Evolutionary conservation across 1,284 basidiomycete species (phyloP).

Genomic region (Puccinia hordei): DNA sequence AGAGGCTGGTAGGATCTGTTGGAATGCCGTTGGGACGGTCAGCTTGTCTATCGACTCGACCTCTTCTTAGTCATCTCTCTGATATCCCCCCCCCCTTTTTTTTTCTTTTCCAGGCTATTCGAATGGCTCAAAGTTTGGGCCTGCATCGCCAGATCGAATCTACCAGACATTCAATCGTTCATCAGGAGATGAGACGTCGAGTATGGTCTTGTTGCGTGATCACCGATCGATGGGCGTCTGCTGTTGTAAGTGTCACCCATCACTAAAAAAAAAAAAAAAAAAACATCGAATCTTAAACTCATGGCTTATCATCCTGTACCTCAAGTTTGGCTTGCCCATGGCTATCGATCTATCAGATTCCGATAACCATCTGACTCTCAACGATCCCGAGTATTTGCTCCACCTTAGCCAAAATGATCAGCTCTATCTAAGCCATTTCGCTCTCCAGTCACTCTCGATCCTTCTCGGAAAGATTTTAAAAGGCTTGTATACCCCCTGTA

Average conservation of each 20-base stretch:
- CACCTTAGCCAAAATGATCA: constrained; percentile 62
- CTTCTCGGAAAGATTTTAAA: constrained; percentile 82
- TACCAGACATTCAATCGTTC: constrained; percentile 51
- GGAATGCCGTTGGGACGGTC: constrained; percentile 39
- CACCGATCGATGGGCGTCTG: constrained; percentile 71
- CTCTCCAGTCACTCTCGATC: constrained; percentile 30
- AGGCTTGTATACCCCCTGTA: constrained; percentile 65
- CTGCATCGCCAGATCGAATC: constrained; percentile 68
- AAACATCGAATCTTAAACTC: too few relatives aligned
- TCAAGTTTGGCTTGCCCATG: constrained; percentile 79
- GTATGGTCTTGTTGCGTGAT: constrained; percentile 90
- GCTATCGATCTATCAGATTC: constrained; percentile 93
- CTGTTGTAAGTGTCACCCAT: constrained; percentile 62
- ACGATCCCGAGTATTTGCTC: constrained; percentile 51
- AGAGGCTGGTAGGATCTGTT: constrained; percentile 6
- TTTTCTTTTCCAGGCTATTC: constrained; percentile 16
- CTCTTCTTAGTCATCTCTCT: too few relatives aligned
- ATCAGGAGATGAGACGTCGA: constrained; percentile 77
- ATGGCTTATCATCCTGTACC: too few relatives aligned
- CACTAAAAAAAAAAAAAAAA: neutral
- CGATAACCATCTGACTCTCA: constrained; percentile 66
- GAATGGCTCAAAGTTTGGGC: constrained; percentile 83
- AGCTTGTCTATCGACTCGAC: too few relatives aligned
- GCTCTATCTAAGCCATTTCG: constrained; percentile 15
- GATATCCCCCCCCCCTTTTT: neutral